Evolutionary conservation across 2,329 filamentous ascomycete species (phyloP).

Genomic region (Phoma sp.): DNA sequence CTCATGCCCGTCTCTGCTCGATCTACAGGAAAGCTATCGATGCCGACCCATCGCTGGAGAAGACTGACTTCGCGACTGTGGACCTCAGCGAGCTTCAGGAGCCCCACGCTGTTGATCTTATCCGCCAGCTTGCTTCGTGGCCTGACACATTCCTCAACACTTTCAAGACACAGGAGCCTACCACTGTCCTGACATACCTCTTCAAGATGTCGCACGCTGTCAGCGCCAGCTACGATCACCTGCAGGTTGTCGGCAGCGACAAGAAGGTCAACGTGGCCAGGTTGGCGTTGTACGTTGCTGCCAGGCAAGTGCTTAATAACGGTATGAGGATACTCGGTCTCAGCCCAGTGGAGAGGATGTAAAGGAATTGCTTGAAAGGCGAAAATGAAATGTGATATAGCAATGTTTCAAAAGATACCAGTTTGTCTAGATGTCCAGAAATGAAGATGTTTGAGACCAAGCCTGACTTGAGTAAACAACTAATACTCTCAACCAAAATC

Average conservation of each 20-base stretch:
- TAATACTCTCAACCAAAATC: no score
- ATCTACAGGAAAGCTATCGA: conserved; percentile 59
- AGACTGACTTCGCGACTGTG: conserved; percentile 68
- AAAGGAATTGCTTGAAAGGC: not conserved
- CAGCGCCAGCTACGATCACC: conserved; percentile 80
- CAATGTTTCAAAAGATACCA: conserved; percentile 4
- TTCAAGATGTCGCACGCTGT: conserved; percentile 87
- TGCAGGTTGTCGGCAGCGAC: conserved; percentile 82
- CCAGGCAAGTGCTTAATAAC: conserved; percentile 77
- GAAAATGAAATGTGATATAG: not conserved
- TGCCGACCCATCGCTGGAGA: conserved; percentile 53
- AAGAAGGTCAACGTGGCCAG: conserved; percentile 71
- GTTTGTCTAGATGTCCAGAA: not conserved
- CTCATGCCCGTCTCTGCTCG: conserved; percentile 55
- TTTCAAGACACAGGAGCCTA: conserved; percentile 79
- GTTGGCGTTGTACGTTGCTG: conserved; percentile 72
- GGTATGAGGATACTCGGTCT: conserved; percentile 83
- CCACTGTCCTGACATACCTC: conserved; percentile 72
- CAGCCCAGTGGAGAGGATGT: conserved; percentile 71
- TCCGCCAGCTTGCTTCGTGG: conserved; percentile 80
- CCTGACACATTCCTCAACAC: conserved; percentile 86
- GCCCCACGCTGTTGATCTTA: conserved; percentile 73
- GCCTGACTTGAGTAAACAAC: no score
- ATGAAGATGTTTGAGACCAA: not conserved
- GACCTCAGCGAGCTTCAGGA: conserved; percentile 73